Percentiles rank a stretch among this genome's conserved stretches.
These are phyloP conservation scores for Zymoseptoria ardabiliae DNA, from an alignment of 2,329 filamentous ascomycete genomes.

Conservation along the genomic window DNA sequence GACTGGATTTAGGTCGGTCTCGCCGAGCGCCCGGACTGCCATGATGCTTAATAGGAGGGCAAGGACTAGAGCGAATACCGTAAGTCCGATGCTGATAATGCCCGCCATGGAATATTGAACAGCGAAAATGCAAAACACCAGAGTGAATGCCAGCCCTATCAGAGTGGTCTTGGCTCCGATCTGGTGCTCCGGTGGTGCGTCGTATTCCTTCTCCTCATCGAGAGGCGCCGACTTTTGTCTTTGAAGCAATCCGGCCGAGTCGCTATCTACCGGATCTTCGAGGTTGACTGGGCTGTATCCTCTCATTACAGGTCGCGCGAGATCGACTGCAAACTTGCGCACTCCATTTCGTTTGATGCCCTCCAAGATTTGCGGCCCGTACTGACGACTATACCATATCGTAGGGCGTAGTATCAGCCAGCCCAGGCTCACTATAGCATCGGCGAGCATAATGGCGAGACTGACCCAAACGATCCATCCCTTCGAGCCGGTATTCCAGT, in stretches of 20 bases:
- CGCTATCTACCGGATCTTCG: conserved; percentile 10
- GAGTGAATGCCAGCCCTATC: conserved; percentile 67
- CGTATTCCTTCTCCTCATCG: conserved; percentile 47
- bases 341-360: conserved; percentile 24
- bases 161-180: conserved; percentile 64
- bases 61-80: conserved; percentile 73
- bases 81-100: conserved; percentile 73
- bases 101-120: conserved; percentile 78
- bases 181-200: conserved; percentile 77
- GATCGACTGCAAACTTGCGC: conserved; percentile 27
- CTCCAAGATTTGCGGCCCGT: conserved; percentile 29
- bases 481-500: conserved; percentile 91
- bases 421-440: conserved; percentile 79
- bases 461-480: conserved; percentile 99
- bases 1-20: conserved; percentile 94
- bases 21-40: conserved; percentile 58
- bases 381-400: conserved; percentile 39
- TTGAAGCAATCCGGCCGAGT: background rate
- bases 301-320: conserved; percentile 29
- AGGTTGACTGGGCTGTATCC: conserved; percentile 35
- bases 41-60: conserved; percentile 61
- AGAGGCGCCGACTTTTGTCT: conserved; percentile 1
- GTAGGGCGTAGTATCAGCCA: conserved; percentile 65
- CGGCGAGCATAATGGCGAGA: conserved; percentile 90
- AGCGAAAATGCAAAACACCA: conserved; percentile 70